Evolutionary conservation across 176 grass and related monocot genomes (phyloP), one percentile per base, ranked within the genome.

Genomic region (Dendrocalamus sinicus): DNA sequence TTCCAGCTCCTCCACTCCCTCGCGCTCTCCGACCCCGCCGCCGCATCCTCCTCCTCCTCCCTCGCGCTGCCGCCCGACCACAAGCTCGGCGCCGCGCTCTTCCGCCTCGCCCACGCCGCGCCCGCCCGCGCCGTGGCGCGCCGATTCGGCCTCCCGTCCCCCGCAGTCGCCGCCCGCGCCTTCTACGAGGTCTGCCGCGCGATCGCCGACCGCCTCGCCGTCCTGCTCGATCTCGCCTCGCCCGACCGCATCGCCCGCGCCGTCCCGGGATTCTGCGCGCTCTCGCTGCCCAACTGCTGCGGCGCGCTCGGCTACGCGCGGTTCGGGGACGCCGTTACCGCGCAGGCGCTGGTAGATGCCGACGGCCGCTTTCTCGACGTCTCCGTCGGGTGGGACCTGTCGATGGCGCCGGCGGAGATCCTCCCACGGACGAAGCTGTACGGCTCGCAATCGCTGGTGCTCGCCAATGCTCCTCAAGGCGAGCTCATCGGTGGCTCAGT

Each of bases 131-230:
- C 80, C 74, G 83, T 98, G 17, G 91, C 93, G 26, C 78, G 91
- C 85, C 96, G 96, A 14, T 98, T 98, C 60, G 96, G 91, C 9
- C 88, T 98, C 57, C 89, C 90, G 1, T 91, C 90, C 3, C 90
- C 93, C 0, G 75, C 84, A 52, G 66, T 32, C n/a, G 93, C 93
- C 17, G 89, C 90, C 19, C 90, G 86, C 35, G 91, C 91, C 1
- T 98, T 98, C 88, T 98, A 98, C 81, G 90, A 94, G 88, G 93
- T 98, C 43, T 94, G 91, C 93, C 91, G 81, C 47, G 91, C 93
- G 8, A 75, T 94, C 89, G 87, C 89, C 46, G 89, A 91, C 60
- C 80, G 83, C 59, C 89, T 98, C 6, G 80, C 64, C 19, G 6
- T 74, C 75, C 91, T 98, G 43, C 87, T 98, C 85, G 88, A 82